These are phyloP conservation scores for Solidago caesia DNA, from an alignment of 129 eudicot genomes.

Conservation along the genomic window DNA sequence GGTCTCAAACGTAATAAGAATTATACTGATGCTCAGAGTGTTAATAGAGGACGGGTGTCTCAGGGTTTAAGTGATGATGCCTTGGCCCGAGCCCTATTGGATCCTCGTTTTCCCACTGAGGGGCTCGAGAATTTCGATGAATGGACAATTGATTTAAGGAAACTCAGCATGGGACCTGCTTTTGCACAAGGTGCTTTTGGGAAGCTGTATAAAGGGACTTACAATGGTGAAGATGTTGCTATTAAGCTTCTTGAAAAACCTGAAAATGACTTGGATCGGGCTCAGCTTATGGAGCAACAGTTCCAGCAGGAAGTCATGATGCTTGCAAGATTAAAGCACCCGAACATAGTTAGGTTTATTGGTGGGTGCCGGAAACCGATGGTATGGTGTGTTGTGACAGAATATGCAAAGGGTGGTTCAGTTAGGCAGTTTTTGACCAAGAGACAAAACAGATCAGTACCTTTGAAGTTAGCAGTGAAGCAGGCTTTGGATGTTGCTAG, in stretches of 20 bases:
- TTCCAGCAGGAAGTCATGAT: constrained; percentile 98
- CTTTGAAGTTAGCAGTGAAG: constrained; percentile 89
- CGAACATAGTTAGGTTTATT: constrained; percentile 89
- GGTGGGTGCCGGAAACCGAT: constrained; percentile 97
- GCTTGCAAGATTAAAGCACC: constrained; percentile 86
- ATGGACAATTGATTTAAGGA: constrained; percentile 83
- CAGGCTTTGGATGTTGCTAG: constrained; percentile 98
- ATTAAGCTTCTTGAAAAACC: constrained; percentile 92
- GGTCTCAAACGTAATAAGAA: constrained; percentile 67
- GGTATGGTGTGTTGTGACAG: constrained; percentile 98
- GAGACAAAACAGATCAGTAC: constrained; percentile 82
- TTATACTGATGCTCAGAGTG: constrained; percentile 66
- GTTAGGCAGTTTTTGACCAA: constrained; percentile 86
- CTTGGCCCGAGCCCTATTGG: constrained; percentile 75
- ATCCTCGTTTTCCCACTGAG: constrained; percentile 58
- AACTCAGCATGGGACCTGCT: constrained; percentile 81
- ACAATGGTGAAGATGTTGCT: constrained; percentile 86
- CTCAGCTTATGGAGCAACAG: constrained; percentile 94
- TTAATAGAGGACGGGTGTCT: constrained; percentile 59
- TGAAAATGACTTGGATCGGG: constrained; percentile 80
- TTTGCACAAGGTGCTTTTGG: constrained; percentile 98
- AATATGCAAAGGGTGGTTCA: constrained; percentile 98
- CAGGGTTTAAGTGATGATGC: constrained; percentile 85
- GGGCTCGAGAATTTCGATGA: constrained; percentile 84
- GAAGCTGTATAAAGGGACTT: constrained; percentile 80